A percentile compares a stretch with the other conserved stretches of the same genome.
These are phyloP conservation scores for Chaetothyriales sp. DNA, from an alignment of 2,329 filamentous ascomycete genomes.

Conservation along the genomic window DNA sequence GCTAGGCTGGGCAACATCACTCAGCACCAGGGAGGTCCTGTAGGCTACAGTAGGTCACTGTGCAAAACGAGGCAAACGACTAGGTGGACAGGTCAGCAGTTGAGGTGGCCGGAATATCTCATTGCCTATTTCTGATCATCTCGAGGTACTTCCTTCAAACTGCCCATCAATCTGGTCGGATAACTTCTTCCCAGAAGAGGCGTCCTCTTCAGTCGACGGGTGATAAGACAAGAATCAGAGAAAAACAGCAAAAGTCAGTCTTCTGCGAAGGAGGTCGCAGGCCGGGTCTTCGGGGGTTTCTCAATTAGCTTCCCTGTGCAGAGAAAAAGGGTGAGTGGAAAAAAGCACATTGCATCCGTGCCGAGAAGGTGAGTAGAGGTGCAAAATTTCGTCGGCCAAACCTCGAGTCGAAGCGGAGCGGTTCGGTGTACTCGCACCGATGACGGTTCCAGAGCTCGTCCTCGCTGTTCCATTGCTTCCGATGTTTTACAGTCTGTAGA, in stretches of 20 bases:
- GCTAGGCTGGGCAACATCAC: no score
- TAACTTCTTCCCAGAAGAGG: background rate
- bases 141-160: background rate
- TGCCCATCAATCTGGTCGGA: background rate
- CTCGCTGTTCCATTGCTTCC: conserved; percentile 18
- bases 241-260: conserved; percentile 18
- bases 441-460: conserved; percentile 11
- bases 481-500: conserved; percentile 16
- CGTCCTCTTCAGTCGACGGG: conserved; percentile 11
- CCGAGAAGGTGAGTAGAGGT: conserved; percentile 25
- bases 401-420: conserved; percentile 29
- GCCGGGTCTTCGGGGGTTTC: conserved; percentile 12
- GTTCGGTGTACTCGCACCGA: conserved; percentile 12
- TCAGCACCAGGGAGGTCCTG: no score
- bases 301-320: conserved; percentile 10
- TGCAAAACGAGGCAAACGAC: background rate
- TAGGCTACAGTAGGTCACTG: background rate
- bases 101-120: background rate
- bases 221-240: conserved; percentile 14
- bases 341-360: conserved; percentile 22
- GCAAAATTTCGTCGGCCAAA: conserved; percentile 30
- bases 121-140: background rate
- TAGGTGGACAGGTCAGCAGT: background rate
- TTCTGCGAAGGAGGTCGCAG: conserved; percentile 22
- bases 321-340: conserved; percentile 16